Evolutionary conservation across 2,329 filamentous ascomycete species (phyloP).

Genomic region (Penicillium sp.): DNA sequence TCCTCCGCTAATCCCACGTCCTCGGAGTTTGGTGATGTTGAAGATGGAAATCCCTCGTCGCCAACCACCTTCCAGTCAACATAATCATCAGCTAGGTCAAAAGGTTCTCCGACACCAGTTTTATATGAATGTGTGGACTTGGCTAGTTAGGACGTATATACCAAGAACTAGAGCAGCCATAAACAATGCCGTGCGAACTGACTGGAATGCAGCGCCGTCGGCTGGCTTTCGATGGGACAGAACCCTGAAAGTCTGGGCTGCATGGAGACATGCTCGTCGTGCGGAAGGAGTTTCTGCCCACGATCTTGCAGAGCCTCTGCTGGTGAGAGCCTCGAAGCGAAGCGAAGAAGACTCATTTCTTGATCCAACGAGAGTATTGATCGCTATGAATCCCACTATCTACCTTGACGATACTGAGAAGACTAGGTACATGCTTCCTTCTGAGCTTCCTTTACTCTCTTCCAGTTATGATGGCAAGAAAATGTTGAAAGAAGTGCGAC

Average conservation of each 20-base stretch:
- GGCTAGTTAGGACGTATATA: constrained; percentile 4
- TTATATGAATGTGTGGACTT: background rate
- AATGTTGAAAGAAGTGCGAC: background rate
- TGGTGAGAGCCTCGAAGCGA: constrained; percentile 8
- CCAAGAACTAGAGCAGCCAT: constrained; percentile 14
- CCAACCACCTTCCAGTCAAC: constrained; percentile 12
- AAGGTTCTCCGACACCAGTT: background rate
- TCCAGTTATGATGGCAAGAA: too few relatives aligned
- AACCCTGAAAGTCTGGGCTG: constrained; percentile 8
- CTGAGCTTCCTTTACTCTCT: too few relatives aligned
- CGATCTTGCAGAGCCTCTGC: constrained; percentile 12
- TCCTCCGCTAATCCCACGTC: background rate
- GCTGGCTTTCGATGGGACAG: constrained; percentile 15
- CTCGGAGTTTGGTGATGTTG: background rate
- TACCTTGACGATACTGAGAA: background rate
- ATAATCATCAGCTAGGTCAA: constrained; percentile 2
- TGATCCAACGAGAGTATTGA: background rate
- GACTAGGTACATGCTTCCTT: too few relatives aligned
- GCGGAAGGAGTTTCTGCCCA: constrained; percentile 8
- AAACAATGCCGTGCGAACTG: constrained; percentile 11
- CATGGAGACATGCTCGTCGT: constrained; percentile 13
- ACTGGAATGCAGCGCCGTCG: constrained; percentile 16
- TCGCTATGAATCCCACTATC: background rate
- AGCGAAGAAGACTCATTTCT: background rate
- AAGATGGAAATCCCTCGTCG: constrained; percentile 6